Base-by-base conservation (phyloP, 352 stramenopile genomes). In the Pythium rhizo-oryzae region DNA sequence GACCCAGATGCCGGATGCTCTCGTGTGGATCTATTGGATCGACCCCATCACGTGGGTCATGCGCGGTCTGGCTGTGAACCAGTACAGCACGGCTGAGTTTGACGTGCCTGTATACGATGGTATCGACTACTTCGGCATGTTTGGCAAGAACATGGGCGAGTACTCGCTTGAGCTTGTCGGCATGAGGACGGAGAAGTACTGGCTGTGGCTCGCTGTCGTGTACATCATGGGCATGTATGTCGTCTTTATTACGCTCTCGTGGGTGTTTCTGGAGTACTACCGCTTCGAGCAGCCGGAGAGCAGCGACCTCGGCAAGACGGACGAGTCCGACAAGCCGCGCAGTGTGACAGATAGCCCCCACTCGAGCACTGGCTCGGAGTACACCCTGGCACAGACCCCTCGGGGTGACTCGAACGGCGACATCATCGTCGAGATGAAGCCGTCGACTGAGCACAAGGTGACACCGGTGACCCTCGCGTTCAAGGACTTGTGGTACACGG, bases 21-120 rank as follows among this genome's bases (percentile, higher is more conserved):
- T 80, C 33, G 75, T 81, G 18, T 92, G 84, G 84, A 41, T 90
- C 30, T 91, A 89, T 51, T 90, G 68, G 63, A 41, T 92, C 13
- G 79, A 82, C 43, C 84, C 84, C 0, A 68, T 89, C 28, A 47
- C 73, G 3, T 91, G 82, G 82, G 41, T 30, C 8, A 51, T 84
- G 28, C 73, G 80, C 15, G 69, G 64, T 0, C 25, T 87, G 9
- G 67, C 65, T 16, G 67, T 87, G 18, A 82, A 80, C 55, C 58
- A 85, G 44, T 88, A 84, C 52, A 60, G 65, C 16, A 67, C 75
- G 2, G 53, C 39, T 1, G 67, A 62, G 19, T 84, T 78, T 46
- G 55, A 79, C 16, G 59, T 73, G 3, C 84, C 76, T 23, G 66
- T 72, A 0, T 85, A 79, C 55, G 39, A 78, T 4, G 68, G 69